Evolutionary conservation across 352 stramenopile species (phyloP).

Genomic region (Globisporangium abappressorium): DNA sequence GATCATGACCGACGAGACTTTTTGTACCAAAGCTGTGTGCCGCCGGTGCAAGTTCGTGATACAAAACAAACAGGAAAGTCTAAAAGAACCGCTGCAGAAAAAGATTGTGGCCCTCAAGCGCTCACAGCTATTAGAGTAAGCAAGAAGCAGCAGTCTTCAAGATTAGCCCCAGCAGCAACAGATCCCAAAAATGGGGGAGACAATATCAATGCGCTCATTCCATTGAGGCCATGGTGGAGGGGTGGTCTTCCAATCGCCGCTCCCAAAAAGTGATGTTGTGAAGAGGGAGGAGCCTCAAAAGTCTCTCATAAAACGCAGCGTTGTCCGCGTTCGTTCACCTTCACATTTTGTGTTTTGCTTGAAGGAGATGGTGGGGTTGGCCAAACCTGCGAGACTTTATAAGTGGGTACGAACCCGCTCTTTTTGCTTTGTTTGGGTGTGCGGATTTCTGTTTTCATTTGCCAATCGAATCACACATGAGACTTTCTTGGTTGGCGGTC

Average conservation of each 20-base stretch:
- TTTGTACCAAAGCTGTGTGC: background rate
- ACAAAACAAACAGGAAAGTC: background rate
- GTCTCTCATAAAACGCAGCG: background rate
- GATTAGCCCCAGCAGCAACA: background rate
- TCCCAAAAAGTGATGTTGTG: background rate
- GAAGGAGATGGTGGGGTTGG: background rate
- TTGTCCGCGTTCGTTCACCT: background rate
- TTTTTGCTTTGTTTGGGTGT: background rate
- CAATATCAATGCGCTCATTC: too few relatives aligned
- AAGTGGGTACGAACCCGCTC: constrained; percentile 1
- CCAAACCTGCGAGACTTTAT: background rate
- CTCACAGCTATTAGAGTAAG: too few relatives aligned
- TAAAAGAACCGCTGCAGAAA: background rate
- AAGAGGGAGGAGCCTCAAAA: background rate
- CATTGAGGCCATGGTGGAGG: background rate
- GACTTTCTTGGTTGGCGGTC: background rate
- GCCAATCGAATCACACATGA: background rate
- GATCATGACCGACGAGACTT: background rate
- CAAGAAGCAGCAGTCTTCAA: background rate
- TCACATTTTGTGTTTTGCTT: background rate
- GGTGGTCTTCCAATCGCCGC: background rate
- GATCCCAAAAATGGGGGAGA: background rate
- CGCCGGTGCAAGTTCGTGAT: background rate
- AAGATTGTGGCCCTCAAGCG: background rate
- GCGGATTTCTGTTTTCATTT: background rate